Percentiles rank a stretch among this genome's conserved stretches.
Evolutionary conservation across 805 yeast species (phyloP).

Genomic region (Saccharomycopsis amapae): DNA sequence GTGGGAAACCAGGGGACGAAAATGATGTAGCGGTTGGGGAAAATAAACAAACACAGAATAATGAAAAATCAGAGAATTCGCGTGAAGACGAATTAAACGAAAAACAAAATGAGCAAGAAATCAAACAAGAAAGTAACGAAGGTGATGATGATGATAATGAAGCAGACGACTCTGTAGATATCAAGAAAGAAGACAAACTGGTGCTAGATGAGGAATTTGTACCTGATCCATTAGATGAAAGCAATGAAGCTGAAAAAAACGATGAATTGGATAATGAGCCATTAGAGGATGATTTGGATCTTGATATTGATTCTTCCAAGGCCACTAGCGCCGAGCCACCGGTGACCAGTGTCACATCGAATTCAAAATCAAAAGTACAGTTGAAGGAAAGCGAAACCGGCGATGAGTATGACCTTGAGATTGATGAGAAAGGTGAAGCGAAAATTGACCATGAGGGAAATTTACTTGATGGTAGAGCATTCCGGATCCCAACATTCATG

Average conservation of each 20-base stretch:
- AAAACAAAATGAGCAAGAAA: constrained; percentile 27
- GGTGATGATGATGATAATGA: constrained; percentile 8
- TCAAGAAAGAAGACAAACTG: neutral
- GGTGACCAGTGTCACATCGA: constrained; percentile 19
- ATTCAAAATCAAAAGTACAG: neutral
- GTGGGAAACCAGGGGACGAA: neutral
- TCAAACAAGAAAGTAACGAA: constrained; percentile 23
- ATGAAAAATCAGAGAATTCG: neutral
- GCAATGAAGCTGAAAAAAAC: neutral
- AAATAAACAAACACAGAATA: neutral
- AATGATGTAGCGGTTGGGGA: neutral
- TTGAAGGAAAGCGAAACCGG: constrained; percentile 29
- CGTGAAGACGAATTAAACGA: constrained; percentile 19
- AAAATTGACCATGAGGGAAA: constrained; percentile 55
- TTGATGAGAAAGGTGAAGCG: constrained; percentile 55
- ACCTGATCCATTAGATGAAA: constrained; percentile 25
- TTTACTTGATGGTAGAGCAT: constrained; percentile 55
- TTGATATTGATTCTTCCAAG: neutral
- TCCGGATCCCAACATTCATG: constrained; percentile 62
- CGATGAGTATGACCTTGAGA: constrained; percentile 67
- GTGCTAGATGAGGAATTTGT: constrained; percentile 25
- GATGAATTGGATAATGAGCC: neutral
- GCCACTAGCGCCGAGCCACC: too few relatives aligned
- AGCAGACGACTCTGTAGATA: neutral
- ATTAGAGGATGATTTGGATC: neutral